Evolutionary conservation across 306 rosid species (phyloP).

Genomic region (Corylus avellana): DNA sequence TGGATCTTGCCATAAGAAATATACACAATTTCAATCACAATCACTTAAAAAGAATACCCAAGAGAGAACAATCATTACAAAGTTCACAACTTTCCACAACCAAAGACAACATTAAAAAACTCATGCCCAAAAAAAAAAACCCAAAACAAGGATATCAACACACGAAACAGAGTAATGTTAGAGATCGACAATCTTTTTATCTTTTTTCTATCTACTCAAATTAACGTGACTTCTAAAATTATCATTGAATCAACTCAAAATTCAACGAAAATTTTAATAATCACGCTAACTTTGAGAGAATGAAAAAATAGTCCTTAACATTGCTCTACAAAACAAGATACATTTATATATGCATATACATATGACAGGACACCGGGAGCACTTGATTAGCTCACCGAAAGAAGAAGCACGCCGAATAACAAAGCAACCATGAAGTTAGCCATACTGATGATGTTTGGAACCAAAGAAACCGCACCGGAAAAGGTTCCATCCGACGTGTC

Average conservation of each 20-base stretch:
- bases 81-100: neutral
- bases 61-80: neutral
- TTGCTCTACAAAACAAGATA: neutral
- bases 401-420: neutral
- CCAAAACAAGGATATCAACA: too few relatives aligned
- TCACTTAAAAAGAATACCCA: neutral
- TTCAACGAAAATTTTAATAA: too few relatives aligned
- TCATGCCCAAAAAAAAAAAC: too few relatives aligned
- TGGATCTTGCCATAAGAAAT: neutral
- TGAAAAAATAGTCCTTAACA: too few relatives aligned
- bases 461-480: neutral
- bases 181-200: too few relatives aligned
- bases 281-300: too few relatives aligned
- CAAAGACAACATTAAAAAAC: neutral
- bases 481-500: neutral
- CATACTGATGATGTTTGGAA: neutral
- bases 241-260: too few relatives aligned
- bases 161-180: too few relatives aligned
- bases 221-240: too few relatives aligned
- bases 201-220: too few relatives aligned
- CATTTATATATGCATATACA: neutral
- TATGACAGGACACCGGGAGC: neutral
- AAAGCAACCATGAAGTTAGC: neutral
- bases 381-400: neutral
- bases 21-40: neutral